phyloP scores from a whole-genome alignment of 371 early-diverging fungal species.

The Dipsacomyces acuminosporus region DNA sequence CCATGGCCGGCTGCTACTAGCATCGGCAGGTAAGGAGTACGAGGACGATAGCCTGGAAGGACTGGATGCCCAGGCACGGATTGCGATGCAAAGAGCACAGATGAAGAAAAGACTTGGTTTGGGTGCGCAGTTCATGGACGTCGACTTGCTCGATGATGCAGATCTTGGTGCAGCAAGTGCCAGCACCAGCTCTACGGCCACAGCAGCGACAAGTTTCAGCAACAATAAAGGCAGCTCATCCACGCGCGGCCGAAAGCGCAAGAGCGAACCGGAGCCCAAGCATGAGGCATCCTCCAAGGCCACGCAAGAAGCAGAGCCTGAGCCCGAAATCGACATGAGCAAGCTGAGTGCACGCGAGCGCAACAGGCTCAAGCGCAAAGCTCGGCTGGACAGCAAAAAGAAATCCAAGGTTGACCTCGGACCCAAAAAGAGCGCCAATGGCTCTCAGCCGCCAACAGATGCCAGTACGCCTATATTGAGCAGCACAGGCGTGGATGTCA shows the following conservation, averaged over 20 bases:
- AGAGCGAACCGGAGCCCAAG: conserved; percentile 4
- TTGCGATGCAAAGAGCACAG: conserved; percentile 76
- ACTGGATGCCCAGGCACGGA: conserved; percentile 78
- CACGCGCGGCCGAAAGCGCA: conserved; percentile 13
- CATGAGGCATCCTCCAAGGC: conserved; percentile 2
- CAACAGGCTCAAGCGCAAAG: conserved; percentile 81
- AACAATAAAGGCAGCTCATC: conserved; percentile 3
- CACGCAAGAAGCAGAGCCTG: no score
- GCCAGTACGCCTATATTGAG: background rate
- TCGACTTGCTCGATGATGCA: conserved; percentile 48
- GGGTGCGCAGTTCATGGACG: conserved; percentile 84
- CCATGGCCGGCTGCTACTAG: conserved; percentile 77
- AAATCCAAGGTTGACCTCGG: conserved; percentile 19
- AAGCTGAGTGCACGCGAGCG: conserved; percentile 89
- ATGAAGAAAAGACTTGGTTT: conserved; percentile 82
- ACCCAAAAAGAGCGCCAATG: background rate
- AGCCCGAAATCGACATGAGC: conserved; percentile 59
- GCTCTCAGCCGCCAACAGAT: background rate
- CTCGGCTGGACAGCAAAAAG: conserved; percentile 59
- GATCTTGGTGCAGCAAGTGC: conserved; percentile 19
- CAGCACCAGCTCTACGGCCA: background rate
- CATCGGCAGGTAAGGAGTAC: conserved; percentile 87
- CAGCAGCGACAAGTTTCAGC: background rate
- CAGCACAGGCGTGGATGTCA: conserved; percentile 16
- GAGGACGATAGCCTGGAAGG: conserved; percentile 72